phyloP scores from a whole-genome alignment of 2,329 filamentous ascomycete species.

The Diaporthe citri region DNA sequence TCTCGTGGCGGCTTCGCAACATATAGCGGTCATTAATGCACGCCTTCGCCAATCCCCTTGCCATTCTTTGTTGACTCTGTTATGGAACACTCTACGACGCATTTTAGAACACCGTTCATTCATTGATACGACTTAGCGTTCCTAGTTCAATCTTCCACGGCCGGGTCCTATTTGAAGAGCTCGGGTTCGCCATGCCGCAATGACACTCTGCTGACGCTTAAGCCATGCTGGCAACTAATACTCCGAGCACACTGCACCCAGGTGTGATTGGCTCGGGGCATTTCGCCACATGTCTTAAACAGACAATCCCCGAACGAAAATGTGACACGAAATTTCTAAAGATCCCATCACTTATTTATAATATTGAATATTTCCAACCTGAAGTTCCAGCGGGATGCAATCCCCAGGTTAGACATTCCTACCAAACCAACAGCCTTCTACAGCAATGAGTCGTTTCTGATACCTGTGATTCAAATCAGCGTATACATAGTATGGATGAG shows the following conservation, averaged over 20 bases:
- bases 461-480: no score
- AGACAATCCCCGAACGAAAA: background rate
- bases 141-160: background rate
- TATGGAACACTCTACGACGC: background rate
- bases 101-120: background rate
- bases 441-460: background rate
- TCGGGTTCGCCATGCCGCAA: background rate
- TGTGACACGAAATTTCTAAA: background rate
- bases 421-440: background rate
- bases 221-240: background rate
- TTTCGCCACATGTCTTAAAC: background rate
- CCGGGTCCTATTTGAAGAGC: background rate
- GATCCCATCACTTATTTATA: fast-evolving
- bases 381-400: background rate
- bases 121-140: background rate
- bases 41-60: background rate
- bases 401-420: background rate
- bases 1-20: background rate
- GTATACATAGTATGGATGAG: no score
- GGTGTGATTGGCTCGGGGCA: background rate
- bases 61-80: background rate
- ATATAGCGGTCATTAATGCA: no score
- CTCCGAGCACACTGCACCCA: background rate
- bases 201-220: background rate
- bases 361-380: fast-evolving